Base-by-base conservation (phyloP, 148 eudicot genomes). In the Vaccinium corymbosum region DNA sequence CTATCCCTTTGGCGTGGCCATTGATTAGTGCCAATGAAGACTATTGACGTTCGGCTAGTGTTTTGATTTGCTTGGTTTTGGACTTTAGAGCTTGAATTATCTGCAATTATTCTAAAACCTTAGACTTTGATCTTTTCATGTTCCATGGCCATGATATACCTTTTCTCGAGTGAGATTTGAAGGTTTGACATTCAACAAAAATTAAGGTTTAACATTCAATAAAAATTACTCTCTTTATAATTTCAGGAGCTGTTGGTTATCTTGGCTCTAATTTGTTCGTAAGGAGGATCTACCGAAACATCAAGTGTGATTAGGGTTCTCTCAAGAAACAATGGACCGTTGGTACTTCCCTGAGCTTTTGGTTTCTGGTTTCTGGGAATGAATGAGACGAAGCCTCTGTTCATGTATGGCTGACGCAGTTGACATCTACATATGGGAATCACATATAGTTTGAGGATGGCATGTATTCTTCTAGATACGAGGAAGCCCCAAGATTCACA, bases 191-290 rank as follows among this genome's bases (percentile, higher is more conserved):
- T 35, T 35, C 38, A 35, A 35, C 38, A 35, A 35, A 35, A 35
- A 35, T 35, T 35, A 35, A 35, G 38, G 38, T 35, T 35, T 35
- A 3, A 2, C 38, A 35, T 35, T 35, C 38, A 35, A 35, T 35
- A 2, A 35, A 35, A 35, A 35, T 35, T 35, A 35, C 17, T 49
- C 27, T 49, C 46, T 20, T 5, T 19, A 3, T 57, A 35, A 20
- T 76, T 86, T 56, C 87, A 89, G 91, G 91, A 73, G 91, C 91
- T 73, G 89, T 89, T 82, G 91, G 91, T 55, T 86, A 83, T 52
- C 55, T 89, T 80, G 89, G 91, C 56, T 89, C 91, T 12, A 89
- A 89, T 82, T 87, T 89, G 80, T 89, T 89, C 22, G 89, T 89
- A 75, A 86, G 88, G 66, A 87, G 91, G 78, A 89, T 89, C 76